Evolutionary conservation across 2,329 filamentous ascomycete genomes (phyloP), one percentile per base, ranked within the genome.

Genomic region (Cladosporium sp.): DNA sequence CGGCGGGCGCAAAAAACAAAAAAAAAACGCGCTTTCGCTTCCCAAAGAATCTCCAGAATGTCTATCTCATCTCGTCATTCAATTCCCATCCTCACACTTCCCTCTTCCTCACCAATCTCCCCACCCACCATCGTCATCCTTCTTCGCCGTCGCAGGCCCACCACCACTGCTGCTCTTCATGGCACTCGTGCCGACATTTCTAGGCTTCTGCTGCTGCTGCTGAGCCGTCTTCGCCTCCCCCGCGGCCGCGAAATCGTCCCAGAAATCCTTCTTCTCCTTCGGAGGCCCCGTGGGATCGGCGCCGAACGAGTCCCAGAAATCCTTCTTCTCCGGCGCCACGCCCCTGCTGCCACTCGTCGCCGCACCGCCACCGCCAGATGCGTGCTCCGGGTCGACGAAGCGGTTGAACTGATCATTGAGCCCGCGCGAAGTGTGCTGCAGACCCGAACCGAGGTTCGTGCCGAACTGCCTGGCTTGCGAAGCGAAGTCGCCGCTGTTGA

Each of bases 231-330:
- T 55, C 49, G 56, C 52, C 58, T 67, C 66, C 3, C 59, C 66
- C 9, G 62, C 64, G 15, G 63, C 63, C 12, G 71, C 63, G 57
- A 76, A 76, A 43, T 72, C 71, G 56, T 77, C 71, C 74, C 75
- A 76, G 53, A 77, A 77, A 52, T 72, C 73, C 58, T 70, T 85
- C 80, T 75, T 76, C 38, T 77, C 73, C 42, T 67, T 67, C 5
- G 65, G 58, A 5, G 73, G 73, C 0, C 73, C 73, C 24, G 64
- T 64, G 0, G 83, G 85, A 20, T 85, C 69, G 22, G 80, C 82
- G 0, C 89, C 85, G 70, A 97, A 96, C 59, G 86, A 86, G 66
- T 96, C 91, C 91, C 91, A 96, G 70, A 96, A 96, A 59, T 88
- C 86, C 66, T 86, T 86, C 70, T 85, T 87, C 54, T 84, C 81